These are phyloP conservation scores for Gossypium schwendimanii DNA, from an alignment of 441 rosid genomes.

Conservation along the genomic window DNA sequence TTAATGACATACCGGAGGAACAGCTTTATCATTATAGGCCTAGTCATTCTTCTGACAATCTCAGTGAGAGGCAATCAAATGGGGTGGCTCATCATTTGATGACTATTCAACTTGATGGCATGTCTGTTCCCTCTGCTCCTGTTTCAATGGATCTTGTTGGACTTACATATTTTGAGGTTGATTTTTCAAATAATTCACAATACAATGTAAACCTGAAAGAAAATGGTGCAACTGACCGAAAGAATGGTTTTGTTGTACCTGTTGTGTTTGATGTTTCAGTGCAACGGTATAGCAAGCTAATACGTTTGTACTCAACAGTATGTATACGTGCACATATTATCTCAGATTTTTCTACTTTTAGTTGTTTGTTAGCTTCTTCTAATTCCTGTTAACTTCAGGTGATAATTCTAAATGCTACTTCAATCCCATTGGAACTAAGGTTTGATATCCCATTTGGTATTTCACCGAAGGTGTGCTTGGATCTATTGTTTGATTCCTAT, in stretches of 20 bases:
- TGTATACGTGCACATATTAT: constrained; percentile 21
- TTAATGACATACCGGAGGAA: constrained; percentile 52
- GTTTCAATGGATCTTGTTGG: constrained; percentile 94
- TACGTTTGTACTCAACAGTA: constrained; percentile 86
- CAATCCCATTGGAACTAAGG: constrained; percentile 78
- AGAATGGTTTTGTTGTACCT: constrained; percentile 66
- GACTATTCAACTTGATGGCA: constrained; percentile 77
- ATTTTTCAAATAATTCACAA: constrained; percentile 63
- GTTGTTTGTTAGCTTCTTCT: constrained; percentile 13
- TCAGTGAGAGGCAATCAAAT: constrained; percentile 54
- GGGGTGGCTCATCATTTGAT: constrained; percentile 71
- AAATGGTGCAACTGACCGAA: constrained; percentile 27
- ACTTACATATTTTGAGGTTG: constrained; percentile 75
- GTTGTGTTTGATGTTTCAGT: constrained; percentile 90
- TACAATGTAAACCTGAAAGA: constrained; percentile 30
- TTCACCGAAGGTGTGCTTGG: constrained; percentile 67
- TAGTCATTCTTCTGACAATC: constrained; percentile 48
- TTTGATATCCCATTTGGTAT: constrained; percentile 95
- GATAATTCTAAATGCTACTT: constrained; percentile 66
- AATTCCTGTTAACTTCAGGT: constrained; percentile 49
- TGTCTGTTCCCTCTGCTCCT: constrained; percentile 65
- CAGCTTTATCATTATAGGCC: constrained; percentile 47
- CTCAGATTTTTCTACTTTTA: constrained; percentile 12
- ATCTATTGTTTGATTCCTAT: constrained; percentile 10
- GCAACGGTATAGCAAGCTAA: constrained; percentile 77